Evolutionary conservation across 148 eudicot species (phyloP), one percentile per base, ranked within the genome.

Genomic region (Amaranthus hypochondriacus): DNA sequence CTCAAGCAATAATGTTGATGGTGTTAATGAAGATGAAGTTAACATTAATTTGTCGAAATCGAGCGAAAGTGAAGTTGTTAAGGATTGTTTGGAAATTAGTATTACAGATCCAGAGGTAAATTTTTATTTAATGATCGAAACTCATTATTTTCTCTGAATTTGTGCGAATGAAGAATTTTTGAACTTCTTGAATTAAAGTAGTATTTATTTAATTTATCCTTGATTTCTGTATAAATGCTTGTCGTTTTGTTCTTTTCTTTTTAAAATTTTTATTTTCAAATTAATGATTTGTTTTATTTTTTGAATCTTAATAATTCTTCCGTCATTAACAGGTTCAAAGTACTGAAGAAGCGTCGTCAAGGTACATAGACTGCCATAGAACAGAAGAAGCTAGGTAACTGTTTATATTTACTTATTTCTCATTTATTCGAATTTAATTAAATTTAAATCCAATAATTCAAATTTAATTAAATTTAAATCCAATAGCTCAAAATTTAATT

Each of bases 31-130:
- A 3, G 59, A 3, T 4, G 59, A 4, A 4, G 11, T 56, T 18
- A 18, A 11, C 60, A 11, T 56, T 18, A 28, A 66, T 66, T 55
- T 48, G 4, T 56, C 61, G 67, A 72, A 28, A 5, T 77, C 85
- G 0, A 66, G 53, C 68, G 80, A 77, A 58, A 66, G 53, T 65
- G 80, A 77, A 58, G 7, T 73, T 13, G 70, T 50, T 1, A 68
- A 73, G 47, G 72, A 79, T 56, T 62, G 58, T 9, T 60, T 66
- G 48, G 42, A 44, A 4, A 54, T 2, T 51, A 12, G 58, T 14
- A 12, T 9, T 13, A 67, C 68, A 78, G 87, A 86, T 87, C 86
- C 80, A 66, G 83, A 85, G 89, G 97, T 89, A 73, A 59, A 3
- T 67, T 48, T 7, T 11, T 6, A 14, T 48, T 67, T 7, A 51